phyloP scores from a whole-genome alignment of 345 rosid species.

The Arabidopsis thaliana region TAIR10.1 NC_003070.9:21075001-21075500 shows the following conservation, averaged over 20 bases:
- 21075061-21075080: constrained; percentile 3
- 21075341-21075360: constrained; percentile 22
- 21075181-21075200: neutral
- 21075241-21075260: neutral
- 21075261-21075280: constrained; percentile 15
- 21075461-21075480: neutral
- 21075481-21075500: neutral
- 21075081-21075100: neutral
- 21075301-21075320: neutral
- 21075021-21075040: neutral
- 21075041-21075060: no score
- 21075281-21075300: constrained; percentile 7
- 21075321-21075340: neutral
- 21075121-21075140: neutral
- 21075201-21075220: no score
- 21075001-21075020: neutral
- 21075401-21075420: neutral
- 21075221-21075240: neutral
- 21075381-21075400: neutral
- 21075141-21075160: no score
- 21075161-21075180: no score
- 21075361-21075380: neutral
- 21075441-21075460: neutral
- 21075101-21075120: neutral
- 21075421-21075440: neutral